Base-by-base conservation (phyloP, 2,329 filamentous ascomycete genomes). In the Aspergillus transmontanensis region DNA sequence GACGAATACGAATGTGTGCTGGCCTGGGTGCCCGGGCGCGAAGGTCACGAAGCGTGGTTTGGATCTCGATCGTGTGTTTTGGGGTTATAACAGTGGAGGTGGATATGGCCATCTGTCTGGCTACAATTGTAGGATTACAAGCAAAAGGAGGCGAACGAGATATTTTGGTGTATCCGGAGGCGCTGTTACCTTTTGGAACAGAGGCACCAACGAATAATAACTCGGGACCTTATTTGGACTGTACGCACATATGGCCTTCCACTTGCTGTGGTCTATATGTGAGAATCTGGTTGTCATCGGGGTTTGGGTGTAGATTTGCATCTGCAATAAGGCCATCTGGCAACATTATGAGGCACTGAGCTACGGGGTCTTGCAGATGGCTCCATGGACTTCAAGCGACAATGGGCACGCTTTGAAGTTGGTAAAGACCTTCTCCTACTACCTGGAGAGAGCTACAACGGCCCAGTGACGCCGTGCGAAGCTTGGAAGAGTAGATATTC, bases 301-400 rank as follows among this genome's bases (percentile, higher is more conserved):
- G 72, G 76, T 72, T 6, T 16, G n/a, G 10, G 11, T 21, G 45
- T 23, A 12, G 21, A 26, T 26, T 46, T 59, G 72, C 70, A 0
- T 62, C 53, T 16, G 75, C 73, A 59, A 58, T 78, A 36, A 56
- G 73, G 41, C 76, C 14, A 57, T 55, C 0, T 76, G 72, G 72
- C 59, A 66, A 16, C 72, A 76, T 59, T 6, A 46, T 41, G 66
- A 71, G 28, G 58, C 57, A 1, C 53, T 76, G 46, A 72, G 71
- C 9, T 69, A 78, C 64, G 72, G 74, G 3, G 72, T 72, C 54
- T 50, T 76, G 55, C 73, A 77, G 57, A 72, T 75, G 66, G 71
- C 71, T 9, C 71, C 73, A 9, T 77, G 73, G 74, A 72, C 66
- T 21, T 23, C 23, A 51, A n/a, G 70, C 71, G 11, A 69, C 71